phyloP scores from a whole-genome alignment of 179 eudicot species.

The Beta macrorhiza region DNA sequence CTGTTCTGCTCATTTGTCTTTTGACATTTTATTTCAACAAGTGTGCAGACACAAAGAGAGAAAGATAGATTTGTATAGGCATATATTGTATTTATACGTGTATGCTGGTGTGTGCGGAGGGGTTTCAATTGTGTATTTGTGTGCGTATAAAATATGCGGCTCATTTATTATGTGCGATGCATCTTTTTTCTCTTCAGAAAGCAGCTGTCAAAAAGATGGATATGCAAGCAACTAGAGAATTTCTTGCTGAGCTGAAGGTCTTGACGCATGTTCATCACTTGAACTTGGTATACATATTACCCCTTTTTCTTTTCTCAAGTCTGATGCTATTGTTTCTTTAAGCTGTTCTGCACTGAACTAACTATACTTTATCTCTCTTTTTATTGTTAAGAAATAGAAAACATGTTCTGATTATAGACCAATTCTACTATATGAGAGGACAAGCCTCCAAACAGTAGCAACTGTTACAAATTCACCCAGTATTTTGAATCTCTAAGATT shows the following conservation, averaged over 20 bases:
- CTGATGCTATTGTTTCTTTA: background rate
- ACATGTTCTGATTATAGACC: background rate
- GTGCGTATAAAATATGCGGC: background rate
- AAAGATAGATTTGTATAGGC: background rate
- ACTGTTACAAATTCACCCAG: background rate
- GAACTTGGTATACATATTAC: constrained; percentile 48
- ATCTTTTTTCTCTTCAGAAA: constrained; percentile 36
- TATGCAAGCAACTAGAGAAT: constrained; percentile 55
- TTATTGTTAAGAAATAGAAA: no score
- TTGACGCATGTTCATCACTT: constrained; percentile 66
- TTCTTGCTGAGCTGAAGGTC: constrained; percentile 71
- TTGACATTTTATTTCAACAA: no score
- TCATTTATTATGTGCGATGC: background rate
- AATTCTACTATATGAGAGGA: background rate
- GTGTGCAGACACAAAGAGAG: no score
- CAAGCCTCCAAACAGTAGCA: background rate
- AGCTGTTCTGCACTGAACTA: background rate
- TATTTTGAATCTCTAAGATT: no score
- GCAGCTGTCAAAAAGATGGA: constrained; percentile 71
- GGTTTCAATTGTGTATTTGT: background rate
- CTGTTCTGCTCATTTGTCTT: no score
- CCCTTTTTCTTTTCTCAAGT: constrained; percentile 2
- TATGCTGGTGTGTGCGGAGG: background rate
- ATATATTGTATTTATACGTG: background rate
- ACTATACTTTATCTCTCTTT: background rate